Evolutionary conservation across 176 grass and related monocot species (phyloP).

Genomic region (Phoenix roebelenii): DNA sequence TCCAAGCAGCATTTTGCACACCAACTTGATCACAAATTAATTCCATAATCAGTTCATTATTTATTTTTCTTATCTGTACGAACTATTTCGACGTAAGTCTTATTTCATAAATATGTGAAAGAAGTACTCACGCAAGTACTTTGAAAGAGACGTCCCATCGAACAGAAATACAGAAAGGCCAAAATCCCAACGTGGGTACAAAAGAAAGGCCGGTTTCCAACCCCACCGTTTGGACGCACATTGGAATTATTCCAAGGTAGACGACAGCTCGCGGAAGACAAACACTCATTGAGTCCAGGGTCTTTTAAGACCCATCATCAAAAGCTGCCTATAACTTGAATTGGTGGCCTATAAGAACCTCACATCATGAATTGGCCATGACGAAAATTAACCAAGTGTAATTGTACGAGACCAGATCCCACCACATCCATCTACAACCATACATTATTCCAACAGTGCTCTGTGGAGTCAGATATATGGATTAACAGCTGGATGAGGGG

Average conservation of each 20-base stretch:
- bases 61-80: not conserved
- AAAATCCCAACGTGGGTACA: slow-evolving; percentile 10
- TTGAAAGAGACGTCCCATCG: not conserved
- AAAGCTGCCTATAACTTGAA: too few species aligned
- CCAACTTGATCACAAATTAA: too few species aligned
- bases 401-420: not conserved
- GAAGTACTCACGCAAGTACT: not conserved
- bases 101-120: too few species aligned
- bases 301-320: slow-evolving; percentile 5
- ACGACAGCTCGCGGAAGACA: not conserved
- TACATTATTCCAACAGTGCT: too few species aligned
- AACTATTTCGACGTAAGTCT: not conserved
- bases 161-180: not conserved
- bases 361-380: slow-evolving; percentile 11
- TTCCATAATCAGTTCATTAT: too few species aligned
- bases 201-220: slow-evolving; percentile 18
- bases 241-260: slow-evolving; percentile 9
- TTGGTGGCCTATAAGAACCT: not conserved
- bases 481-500: too few species aligned
- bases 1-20: too few species aligned
- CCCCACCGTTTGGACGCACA: not conserved
- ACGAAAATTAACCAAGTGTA: slow-evolving; percentile 12
- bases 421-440: not conserved
- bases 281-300: not conserved
- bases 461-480: too few species aligned